phyloP scores from a whole-genome alignment of 2,329 filamentous ascomycete species.

The Fusarium pseudograminearum region DNA sequence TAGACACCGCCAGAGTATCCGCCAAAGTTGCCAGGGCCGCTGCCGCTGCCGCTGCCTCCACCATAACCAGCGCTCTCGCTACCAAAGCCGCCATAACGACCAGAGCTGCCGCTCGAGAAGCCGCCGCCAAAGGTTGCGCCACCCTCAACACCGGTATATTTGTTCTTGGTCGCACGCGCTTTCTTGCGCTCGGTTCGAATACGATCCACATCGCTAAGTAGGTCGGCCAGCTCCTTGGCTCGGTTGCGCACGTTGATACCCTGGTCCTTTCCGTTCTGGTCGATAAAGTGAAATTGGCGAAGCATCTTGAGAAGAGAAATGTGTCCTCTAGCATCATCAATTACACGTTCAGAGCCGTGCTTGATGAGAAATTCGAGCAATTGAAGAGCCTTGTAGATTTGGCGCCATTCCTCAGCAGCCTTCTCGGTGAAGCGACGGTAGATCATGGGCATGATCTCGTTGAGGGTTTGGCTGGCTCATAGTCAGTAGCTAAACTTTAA shows the following conservation, averaged over 20 bases:
- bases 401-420: conserved; percentile 96
- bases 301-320: conserved; percentile 98
- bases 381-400: conserved; percentile 99
- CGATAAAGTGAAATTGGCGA: conserved; percentile 96
- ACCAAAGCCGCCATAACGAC: conserved; percentile 90
- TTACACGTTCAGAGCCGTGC: conserved; percentile 96
- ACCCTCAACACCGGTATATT: conserved; percentile 95
- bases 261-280: conserved; percentile 97
- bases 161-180: conserved; percentile 87
- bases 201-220: conserved; percentile 91
- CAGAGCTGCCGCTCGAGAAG: conserved; percentile 61
- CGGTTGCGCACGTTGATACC: conserved; percentile 97
- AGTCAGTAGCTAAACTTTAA: conserved; percentile 35
- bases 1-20: conserved; percentile 81
- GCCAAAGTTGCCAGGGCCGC: conserved; percentile 59
- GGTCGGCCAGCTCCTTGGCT: conserved; percentile 92
- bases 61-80: conserved; percentile 83
- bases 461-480: conserved; percentile 82
- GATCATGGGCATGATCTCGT: conserved; percentile 99
- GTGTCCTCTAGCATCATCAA: conserved; percentile 96
- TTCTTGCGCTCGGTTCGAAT: conserved; percentile 90
- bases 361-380: conserved; percentile 97
- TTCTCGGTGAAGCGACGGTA: conserved; percentile 99
- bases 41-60: conserved; percentile 38
- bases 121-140: conserved; percentile 73